Base-by-base conservation (phyloP, 2,329 filamentous ascomycete species). In the Xylaria sp. region DNA sequence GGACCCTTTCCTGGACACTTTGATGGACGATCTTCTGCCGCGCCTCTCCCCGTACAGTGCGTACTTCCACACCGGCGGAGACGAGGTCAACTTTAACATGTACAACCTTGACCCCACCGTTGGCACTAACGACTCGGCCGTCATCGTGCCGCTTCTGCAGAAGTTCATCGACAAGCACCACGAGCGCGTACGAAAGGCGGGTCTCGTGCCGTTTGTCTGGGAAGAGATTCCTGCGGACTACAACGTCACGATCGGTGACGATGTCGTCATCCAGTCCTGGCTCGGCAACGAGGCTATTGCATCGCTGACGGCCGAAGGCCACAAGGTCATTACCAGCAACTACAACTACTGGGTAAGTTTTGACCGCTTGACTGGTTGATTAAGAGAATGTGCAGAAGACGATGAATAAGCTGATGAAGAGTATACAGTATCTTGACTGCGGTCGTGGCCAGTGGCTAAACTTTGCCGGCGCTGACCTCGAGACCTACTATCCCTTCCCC, bases 31-130 rank as follows among this genome's bases (percentile, higher is more conserved):
- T 72, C 73, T 96, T 23, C 79, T 96, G 56, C 92, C 92, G 14
- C 84, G 92, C 28, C 76, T 93, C 11, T 78, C 81, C 8, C 87
- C 89, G 0, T 92, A 92, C 75, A 83, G 89, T 2, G 79, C 86
- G 6, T 87, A 94, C 78, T 96, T 94, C 80, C 92, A 96, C 78
- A 91, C 91, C 0, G 93, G 93, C 46, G 93, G 93, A 57, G 93
- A 96, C 71, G 93, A 96, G 79, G 87, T 96, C 64, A 94, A 95
- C 76, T 82, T 82, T 64, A 89, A 94, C 70, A 86, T 89, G 55
- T 94, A 92, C 72, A 80, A 80, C 42, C 83, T 94, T 11, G 92
- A 96, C 73, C 85, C 89, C 4, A 90, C 86, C 0, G 87, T 96
- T 38, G 76, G 82, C 5, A 90, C 88, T 33, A 92, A 90, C 73